A percentile compares a stretch with the other conserved stretches of the same genome.
phyloP scores from a whole-genome alignment of 2,329 filamentous ascomycete genomes.

The Fusarium austroafricanum region DNA sequence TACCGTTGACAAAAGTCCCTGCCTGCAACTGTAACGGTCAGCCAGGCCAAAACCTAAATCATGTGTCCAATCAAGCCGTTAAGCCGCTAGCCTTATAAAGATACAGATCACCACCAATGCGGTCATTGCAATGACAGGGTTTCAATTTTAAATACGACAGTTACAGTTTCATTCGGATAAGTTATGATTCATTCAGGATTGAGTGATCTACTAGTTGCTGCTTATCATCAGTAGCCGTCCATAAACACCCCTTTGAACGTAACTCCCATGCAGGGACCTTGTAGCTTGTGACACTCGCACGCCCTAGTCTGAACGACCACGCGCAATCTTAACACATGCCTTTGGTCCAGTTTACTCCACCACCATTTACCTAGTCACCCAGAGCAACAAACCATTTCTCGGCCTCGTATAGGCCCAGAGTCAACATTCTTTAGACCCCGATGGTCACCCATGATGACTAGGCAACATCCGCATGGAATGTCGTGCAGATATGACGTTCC shows the following conservation, averaged over 20 bases:
- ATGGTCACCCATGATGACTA: constrained; percentile 3
- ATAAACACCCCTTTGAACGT: not conserved
- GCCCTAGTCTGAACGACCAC: constrained; percentile 17
- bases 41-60: constrained; percentile 15
- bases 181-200: not conserved
- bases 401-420: not conserved
- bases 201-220: not conserved
- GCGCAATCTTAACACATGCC: constrained; percentile 36
- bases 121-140: not conserved
- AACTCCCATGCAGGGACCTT: constrained; percentile 17
- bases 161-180: not conserved
- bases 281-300: constrained; percentile 21
- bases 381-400: constrained; percentile 8
- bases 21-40: constrained; percentile 11
- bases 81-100: constrained; percentile 10
- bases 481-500: constrained; percentile 3
- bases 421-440: constrained; percentile 7
- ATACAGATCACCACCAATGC: not conserved
- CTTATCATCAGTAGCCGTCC: not conserved
- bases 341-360: constrained; percentile 3
- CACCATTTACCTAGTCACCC: not conserved
- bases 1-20: not conserved
- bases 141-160: not conserved
- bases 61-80: constrained; percentile 1
- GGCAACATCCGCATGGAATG: constrained; percentile 23